Evolutionary conservation across 2,329 filamentous ascomycete species (phyloP).

Genomic region (Dichotomopilus funicola): DNA sequence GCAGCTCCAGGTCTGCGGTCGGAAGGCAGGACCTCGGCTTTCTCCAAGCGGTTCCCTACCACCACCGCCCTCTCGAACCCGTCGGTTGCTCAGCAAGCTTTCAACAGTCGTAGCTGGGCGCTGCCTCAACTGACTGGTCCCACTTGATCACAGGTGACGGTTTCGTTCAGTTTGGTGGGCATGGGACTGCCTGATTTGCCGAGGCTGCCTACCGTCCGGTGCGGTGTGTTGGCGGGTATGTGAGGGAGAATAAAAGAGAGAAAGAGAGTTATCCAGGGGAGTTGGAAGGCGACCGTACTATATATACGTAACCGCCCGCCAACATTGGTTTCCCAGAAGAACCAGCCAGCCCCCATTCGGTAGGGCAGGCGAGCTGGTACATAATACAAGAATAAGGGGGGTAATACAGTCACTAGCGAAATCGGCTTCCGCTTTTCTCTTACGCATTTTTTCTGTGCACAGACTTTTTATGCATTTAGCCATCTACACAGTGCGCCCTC

Average conservation of each 20-base stretch:
- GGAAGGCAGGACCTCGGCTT: background rate
- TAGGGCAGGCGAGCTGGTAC: background rate
- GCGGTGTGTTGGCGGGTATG: background rate
- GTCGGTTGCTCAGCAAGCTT: slow-evolving; percentile 1
- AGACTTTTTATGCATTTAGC: too few relatives aligned
- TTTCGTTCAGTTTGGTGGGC: background rate
- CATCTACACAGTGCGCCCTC: too few relatives aligned
- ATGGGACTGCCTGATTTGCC: background rate
- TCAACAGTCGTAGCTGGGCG: background rate
- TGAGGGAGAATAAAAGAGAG: background rate
- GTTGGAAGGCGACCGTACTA: background rate
- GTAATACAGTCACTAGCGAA: too few relatives aligned
- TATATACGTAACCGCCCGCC: background rate
- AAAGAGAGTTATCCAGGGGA: background rate
- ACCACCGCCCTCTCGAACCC: background rate
- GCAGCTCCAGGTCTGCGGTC: background rate
- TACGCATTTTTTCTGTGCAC: too few relatives aligned
- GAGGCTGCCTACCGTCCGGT: background rate
- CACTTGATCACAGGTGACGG: background rate
- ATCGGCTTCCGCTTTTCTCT: too few relatives aligned
- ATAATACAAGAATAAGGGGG: background rate
- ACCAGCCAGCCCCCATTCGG: background rate
- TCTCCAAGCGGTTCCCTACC: background rate
- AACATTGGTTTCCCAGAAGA: background rate
- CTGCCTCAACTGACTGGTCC: background rate